Evolutionary conservation across 2,329 filamentous ascomycete species (phyloP), one percentile per base, ranked within the genome.

Genomic region (Pseudogymnoascus sp.): DNA sequence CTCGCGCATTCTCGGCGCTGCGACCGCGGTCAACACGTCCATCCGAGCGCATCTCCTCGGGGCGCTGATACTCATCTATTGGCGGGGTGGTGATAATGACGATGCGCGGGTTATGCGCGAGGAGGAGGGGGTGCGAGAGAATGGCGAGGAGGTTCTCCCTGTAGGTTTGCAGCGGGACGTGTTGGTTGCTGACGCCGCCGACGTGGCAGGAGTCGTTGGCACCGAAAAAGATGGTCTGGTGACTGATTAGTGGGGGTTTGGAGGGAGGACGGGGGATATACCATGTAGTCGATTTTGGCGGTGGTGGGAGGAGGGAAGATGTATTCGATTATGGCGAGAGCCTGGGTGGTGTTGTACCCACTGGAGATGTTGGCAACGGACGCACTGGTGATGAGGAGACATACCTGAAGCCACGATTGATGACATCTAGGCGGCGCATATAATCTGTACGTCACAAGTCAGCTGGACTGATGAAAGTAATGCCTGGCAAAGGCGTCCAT

Each of bases 181-280:
- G 86, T 75, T 97, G 95, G 9, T 80, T 79, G 60, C 84, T 86
- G 3, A 80, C 79, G 4, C 82, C 79, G 38, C 83, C 77, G 3
- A 85, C 82, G 3, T 96, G 75, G 62, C 87, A 87, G 3, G 93
- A 88, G 75, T 97, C 95, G 73, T 99, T 97, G 69, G 95, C 91
- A 17, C 95, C 95, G 65, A 97, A 87, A 68, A 96, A 88, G 64
- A 96, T 77, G 40, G 77, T 70, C 65, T 67, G 37, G 67, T 60
- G 63, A 61, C 15, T 38, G 56, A 56, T 59, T 37, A 63, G n/a
- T 35, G 23, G 53, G 60, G 42, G 17, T 29, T 21, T 40, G 19
- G 29, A 53, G 23, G 44, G 44, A 42, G 29, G 13, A 44, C 53
- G 31, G 50, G 9, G n/a, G 15, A 70, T 81, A 70, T 74, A 90